Conservation (phyloP, 1,139 yeast genomes). For the Protomyces inouyei region DNA sequence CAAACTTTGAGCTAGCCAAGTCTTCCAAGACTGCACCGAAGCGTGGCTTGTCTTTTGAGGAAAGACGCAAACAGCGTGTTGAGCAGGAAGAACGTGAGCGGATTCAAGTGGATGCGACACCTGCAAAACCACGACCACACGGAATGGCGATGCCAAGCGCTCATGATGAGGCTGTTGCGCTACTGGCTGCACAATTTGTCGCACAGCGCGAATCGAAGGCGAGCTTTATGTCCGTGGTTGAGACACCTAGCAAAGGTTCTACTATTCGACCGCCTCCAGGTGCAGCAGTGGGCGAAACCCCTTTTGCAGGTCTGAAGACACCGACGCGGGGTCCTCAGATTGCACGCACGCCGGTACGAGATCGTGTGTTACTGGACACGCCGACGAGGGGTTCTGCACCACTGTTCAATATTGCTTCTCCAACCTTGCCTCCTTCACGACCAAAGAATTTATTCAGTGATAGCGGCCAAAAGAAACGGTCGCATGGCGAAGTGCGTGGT, state of each 20-base stretch:
- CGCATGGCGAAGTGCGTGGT: neutral
- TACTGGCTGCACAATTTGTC: neutral
- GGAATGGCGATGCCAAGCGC: neutral
- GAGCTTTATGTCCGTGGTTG: slow-evolving; percentile 13
- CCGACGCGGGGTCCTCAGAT: neutral
- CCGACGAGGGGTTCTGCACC: neutral
- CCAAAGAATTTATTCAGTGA: neutral
- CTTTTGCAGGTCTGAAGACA: neutral
- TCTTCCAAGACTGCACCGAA: neutral
- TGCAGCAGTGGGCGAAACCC: neutral
- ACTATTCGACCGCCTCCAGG: neutral
- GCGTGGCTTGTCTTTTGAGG: slow-evolving; percentile 4
- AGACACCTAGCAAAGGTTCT: slow-evolving; percentile 11
- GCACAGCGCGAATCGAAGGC: slow-evolving; percentile 11
- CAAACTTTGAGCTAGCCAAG: neutral
- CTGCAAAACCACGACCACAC: slow-evolving; percentile 7
- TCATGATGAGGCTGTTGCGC: neutral
- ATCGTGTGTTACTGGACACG: neutral
- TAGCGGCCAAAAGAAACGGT: neutral
- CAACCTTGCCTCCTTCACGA: neutral
- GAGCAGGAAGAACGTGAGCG: slow-evolving; percentile 12
- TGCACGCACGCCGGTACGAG: neutral
- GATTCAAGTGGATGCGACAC: slow-evolving; percentile 17
- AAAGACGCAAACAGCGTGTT: slow-evolving; percentile 3
- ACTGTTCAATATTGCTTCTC: neutral